Evolutionary conservation across 2,329 filamentous ascomycete species (phyloP), one percentile per base, ranked within the genome.

Genomic region (Fusarium tjaetaba): DNA sequence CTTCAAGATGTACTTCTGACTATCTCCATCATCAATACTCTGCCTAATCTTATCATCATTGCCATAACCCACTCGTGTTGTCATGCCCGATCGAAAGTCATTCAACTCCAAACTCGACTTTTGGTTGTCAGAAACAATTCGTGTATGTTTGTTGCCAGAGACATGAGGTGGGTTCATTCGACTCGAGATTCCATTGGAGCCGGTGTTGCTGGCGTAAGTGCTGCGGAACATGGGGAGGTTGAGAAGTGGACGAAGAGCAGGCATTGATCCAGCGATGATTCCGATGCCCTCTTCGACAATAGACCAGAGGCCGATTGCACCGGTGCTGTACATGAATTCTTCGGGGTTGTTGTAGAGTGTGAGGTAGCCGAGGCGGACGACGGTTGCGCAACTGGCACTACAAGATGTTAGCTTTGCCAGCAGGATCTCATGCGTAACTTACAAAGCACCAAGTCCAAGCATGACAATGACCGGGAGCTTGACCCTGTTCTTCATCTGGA

Each of bases 401-500:
- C 4, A 14, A 34, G 1, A 1, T 61, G n/a, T 70, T 56, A 62
- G 68, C 24, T 24, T 32, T 18, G 24, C 15, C 3, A 18, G 4
- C 7, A 4, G 11, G 15, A 34, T 13, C 26, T 0, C 1, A 16
- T 5, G 4, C 5, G 0, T 2, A 1, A 48, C 77, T 70, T 38
- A 77, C 77, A 78, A 70, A 24, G 65, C 72, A 9, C 68, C 77
- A 11, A 78, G 57, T 3, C 76, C 65, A 39, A 78, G 66, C 45
- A 78, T 68, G 0, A 77, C 32, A 14, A 42, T 64, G 1, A 77
- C 75, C 2, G 74, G 71, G 6, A 77, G 24, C 48, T 79, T 79
- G 18, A 78, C 65, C 13, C 61, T 67, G 1, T 59, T 58, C 36
- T 73, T 76, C 77, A 80, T 77, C 52, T 80, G 76, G 5, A 80